Conservation (phyloP, 768 basidiomycete species). For the Leucosporidium creatinivorum region DNA sequence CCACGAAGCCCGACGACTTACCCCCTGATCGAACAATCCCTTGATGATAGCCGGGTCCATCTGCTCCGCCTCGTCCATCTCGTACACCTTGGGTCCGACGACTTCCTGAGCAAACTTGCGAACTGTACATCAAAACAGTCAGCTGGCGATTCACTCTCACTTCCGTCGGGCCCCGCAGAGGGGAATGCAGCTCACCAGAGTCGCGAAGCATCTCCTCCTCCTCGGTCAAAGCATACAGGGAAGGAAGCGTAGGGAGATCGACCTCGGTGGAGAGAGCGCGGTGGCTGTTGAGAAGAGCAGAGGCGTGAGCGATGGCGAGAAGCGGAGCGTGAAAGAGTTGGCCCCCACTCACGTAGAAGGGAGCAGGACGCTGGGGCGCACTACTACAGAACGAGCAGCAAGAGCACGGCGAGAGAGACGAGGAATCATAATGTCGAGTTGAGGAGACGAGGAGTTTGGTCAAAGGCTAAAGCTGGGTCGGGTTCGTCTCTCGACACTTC, state of each 20-base stretch:
- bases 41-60: slow-evolving; percentile 86
- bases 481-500: too few species aligned
- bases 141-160: not conserved
- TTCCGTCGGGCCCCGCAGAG: not conserved
- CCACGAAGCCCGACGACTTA: slow-evolving; percentile 45
- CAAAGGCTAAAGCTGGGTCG: too few species aligned
- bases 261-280: not conserved
- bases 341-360: too few species aligned
- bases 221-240: slow-evolving; percentile 77
- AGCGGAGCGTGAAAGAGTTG: too few species aligned
- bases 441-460: too few species aligned
- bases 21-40: slow-evolving; percentile 89
- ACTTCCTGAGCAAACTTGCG: slow-evolving; percentile 81
- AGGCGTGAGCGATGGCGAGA: too few species aligned
- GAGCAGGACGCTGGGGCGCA: too few species aligned
- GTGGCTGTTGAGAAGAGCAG: too few species aligned
- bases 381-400: too few species aligned
- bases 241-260: slow-evolving; percentile 38
- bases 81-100: slow-evolving; percentile 79
- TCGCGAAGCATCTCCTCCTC: slow-evolving; percentile 93
- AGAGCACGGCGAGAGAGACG: too few species aligned
- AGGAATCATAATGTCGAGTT: too few species aligned
- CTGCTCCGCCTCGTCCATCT: slow-evolving; percentile 95
- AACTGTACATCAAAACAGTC: slow-evolving; percentile 48
- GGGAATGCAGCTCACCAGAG: slow-evolving; percentile 53